Conservation (phyloP, 345 rosid species). For the Garcia nutans region DNA sequence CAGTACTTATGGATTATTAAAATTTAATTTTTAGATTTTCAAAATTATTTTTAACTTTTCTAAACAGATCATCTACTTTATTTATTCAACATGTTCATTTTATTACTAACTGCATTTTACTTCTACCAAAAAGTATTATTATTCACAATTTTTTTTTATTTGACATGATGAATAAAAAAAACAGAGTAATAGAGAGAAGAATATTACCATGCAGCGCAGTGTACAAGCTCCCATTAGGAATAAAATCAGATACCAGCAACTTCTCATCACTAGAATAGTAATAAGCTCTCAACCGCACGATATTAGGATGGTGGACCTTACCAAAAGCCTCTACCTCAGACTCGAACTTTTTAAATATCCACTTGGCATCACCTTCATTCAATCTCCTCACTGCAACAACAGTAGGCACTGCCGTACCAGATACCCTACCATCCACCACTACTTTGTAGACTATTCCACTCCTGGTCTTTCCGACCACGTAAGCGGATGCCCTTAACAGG, state of each 20-base stretch:
- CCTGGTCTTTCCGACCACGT: slow-evolving; percentile 84
- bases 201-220: slow-evolving; percentile 75
- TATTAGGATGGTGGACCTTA: slow-evolving; percentile 75
- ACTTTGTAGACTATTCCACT: slow-evolving; percentile 91
- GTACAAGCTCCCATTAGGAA: slow-evolving; percentile 74
- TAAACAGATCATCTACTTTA: no score
- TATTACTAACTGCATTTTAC: no score
- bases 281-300: slow-evolving; percentile 74
- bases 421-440: slow-evolving; percentile 52
- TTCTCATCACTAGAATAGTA: slow-evolving; percentile 86
- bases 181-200: neutral
- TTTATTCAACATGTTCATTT: no score
- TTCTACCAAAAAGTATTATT: neutral
- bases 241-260: slow-evolving; percentile 72
- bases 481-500: slow-evolving; percentile 89
- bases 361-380: slow-evolving; percentile 68
- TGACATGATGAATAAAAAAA: neutral
- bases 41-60: no score
- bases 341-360: slow-evolving; percentile 83
- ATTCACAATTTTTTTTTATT: neutral
- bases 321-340: slow-evolving; percentile 71
- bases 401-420: slow-evolving; percentile 43
- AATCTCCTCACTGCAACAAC: slow-evolving; percentile 82
- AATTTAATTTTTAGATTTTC: no score
- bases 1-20: no score